Percentiles rank a stretch among this genome's conserved stretches.
Evolutionary conservation across 129 eudicot genomes (phyloP).

Genomic region (Apium graveolens): DNA sequence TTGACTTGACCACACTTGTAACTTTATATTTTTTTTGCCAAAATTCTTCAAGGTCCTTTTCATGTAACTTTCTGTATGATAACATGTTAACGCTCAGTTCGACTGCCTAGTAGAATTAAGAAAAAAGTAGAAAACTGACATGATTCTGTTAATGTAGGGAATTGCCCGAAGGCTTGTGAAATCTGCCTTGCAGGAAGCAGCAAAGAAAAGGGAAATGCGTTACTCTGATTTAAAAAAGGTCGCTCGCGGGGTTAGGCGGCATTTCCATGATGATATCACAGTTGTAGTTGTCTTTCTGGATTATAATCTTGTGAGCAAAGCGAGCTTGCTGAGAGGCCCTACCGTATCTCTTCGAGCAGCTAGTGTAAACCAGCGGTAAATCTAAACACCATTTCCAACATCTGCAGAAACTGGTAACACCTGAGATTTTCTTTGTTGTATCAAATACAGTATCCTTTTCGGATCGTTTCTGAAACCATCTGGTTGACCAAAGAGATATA

Average conservation of each 20-base stretch:
- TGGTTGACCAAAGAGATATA: too few relatives aligned
- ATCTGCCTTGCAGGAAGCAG: slow-evolving; percentile 76
- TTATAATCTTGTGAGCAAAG: slow-evolving; percentile 63
- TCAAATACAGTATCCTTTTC: not conserved
- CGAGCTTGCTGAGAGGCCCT: slow-evolving; percentile 52
- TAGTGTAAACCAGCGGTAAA: slow-evolving; percentile 35
- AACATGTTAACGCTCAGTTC: not conserved
- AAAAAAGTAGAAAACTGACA: not conserved
- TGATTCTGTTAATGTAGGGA: slow-evolving; percentile 47
- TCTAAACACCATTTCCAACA: slow-evolving; percentile 29
- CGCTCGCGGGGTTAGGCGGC: slow-evolving; percentile 86
- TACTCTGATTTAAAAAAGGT: slow-evolving; percentile 84
- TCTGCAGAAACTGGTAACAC: slow-evolving; percentile 28
- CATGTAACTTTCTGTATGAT: too few relatives aligned
- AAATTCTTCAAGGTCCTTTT: too few relatives aligned
- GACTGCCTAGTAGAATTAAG: not conserved
- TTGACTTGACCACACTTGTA: too few relatives aligned
- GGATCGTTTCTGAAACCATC: slow-evolving; percentile 14
- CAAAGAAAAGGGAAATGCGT: slow-evolving; percentile 88
- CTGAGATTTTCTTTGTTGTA: slow-evolving; percentile 18
- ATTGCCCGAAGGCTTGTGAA: slow-evolving; percentile 70
- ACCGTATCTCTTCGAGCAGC: slow-evolving; percentile 71
- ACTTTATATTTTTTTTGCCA: too few relatives aligned
- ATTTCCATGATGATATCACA: slow-evolving; percentile 88
- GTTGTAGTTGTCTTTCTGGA: slow-evolving; percentile 77